Evolutionary conservation across 495 filamentous ascomycete species (phyloP).

Genomic region (Neurospora sp.): DNA sequence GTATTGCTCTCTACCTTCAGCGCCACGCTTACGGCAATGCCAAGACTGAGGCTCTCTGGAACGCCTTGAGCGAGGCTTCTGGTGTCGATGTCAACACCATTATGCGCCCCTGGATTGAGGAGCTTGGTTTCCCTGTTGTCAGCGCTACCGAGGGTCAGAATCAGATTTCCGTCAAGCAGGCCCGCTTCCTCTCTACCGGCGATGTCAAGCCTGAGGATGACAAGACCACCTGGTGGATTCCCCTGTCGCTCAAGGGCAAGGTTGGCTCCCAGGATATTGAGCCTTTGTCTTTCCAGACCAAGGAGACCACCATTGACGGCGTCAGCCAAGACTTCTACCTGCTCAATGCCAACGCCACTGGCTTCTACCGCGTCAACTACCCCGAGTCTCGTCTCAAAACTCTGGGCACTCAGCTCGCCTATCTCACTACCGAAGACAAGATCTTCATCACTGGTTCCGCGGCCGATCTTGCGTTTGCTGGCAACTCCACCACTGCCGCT

Average conservation of each 20-base stretch:
- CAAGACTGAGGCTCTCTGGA: conserved; percentile 87
- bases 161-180: conserved; percentile 69
- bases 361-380: conserved; percentile 91
- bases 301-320: conserved; percentile 60
- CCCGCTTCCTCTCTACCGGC: conserved; percentile 79
- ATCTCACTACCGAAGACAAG: conserved; percentile 76
- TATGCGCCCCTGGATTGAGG: conserved; percentile 90
- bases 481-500: conserved; percentile 67
- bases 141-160: conserved; percentile 68
- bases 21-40: conserved; percentile 87
- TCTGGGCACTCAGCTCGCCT: conserved; percentile 62
- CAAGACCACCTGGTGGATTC: conserved; percentile 91
- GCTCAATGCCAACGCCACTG: conserved; percentile 76
- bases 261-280: conserved; percentile 37
- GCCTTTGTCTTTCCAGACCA: conserved; percentile 57
- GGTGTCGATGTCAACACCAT: conserved; percentile 76
- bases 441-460: conserved; percentile 86
- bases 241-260: conserved; percentile 64
- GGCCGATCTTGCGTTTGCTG: conserved; percentile 81
- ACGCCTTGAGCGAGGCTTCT: conserved; percentile 78
- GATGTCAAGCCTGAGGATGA: conserved; percentile 80
- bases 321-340: conserved; percentile 82
- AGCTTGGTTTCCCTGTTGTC: conserved; percentile 86
- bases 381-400: conserved; percentile 66
- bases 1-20: conserved; percentile 82